Evolutionary conservation across 106 monocot species (phyloP).

Genomic region (Dioscorea alata): DNA sequence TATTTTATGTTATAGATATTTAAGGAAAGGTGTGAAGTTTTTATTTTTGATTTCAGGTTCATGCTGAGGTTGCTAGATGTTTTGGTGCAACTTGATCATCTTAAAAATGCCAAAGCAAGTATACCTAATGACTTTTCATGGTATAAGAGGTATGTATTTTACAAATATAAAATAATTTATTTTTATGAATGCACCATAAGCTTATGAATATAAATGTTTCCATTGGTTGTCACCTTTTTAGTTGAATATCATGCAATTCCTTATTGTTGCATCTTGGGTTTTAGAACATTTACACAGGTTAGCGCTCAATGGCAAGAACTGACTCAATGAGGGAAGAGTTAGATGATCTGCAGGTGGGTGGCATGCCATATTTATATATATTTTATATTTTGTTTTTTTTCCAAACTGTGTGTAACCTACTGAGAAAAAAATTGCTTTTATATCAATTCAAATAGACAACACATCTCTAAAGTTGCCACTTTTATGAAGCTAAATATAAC

Average conservation of each 20-base stretch:
- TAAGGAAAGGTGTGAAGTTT: neutral
- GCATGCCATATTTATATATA: neutral
- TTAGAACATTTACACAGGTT: constrained; percentile 98
- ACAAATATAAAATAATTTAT: neutral
- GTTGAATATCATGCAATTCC: neutral
- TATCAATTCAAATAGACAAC: neutral
- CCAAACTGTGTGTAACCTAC: neutral
- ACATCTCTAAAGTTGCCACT: neutral
- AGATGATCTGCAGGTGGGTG: constrained; percentile 87
- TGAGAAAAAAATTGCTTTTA: no score
- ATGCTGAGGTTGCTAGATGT: constrained; percentile 96
- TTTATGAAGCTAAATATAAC: neutral
- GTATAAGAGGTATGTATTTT: constrained; percentile 78
- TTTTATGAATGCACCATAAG: neutral
- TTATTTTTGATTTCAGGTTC: constrained; percentile 43
- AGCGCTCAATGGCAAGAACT: constrained; percentile 96
- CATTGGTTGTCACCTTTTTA: neutral
- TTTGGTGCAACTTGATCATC: constrained; percentile 94
- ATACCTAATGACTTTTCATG: constrained; percentile 99
- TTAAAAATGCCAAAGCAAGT: constrained; percentile 99
- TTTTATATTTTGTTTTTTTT: neutral
- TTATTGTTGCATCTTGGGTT: constrained; percentile 6
- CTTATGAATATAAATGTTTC: neutral
- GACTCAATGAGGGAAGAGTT: constrained; percentile 98
- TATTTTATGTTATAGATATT: no score